A percentile compares a stretch with the other conserved stretches of the same genome.
Evolutionary conservation across 1,284 basidiomycete species (phyloP).

Genomic region (Ceratobasidium sp.): DNA sequence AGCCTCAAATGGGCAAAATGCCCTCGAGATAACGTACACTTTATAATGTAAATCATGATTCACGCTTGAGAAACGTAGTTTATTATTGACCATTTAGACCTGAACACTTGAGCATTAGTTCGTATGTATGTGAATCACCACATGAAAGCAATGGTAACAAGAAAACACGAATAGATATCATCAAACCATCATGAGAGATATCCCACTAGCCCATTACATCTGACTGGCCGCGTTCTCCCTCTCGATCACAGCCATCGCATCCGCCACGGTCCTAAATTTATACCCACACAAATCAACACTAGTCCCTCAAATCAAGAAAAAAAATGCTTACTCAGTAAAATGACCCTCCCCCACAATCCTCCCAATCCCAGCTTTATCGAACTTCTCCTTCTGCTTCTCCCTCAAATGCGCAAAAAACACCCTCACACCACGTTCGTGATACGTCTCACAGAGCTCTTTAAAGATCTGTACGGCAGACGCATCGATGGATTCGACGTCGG

Average conservation of each 20-base stretch:
- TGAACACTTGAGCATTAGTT: not conserved
- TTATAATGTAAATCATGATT: not conserved
- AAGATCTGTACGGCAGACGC: slow-evolving; percentile 90
- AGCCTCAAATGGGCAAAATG: too few relatives aligned
- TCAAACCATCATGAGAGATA: not conserved
- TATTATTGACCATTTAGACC: not conserved
- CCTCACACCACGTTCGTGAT: slow-evolving; percentile 77
- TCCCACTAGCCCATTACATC: not conserved
- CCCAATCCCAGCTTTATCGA: slow-evolving; percentile 73
- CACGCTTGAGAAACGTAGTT: not conserved
- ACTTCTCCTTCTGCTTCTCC: slow-evolving; percentile 64
- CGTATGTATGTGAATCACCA: not conserved
- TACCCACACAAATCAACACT: not conserved
- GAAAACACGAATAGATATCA: not conserved
- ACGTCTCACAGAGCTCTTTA: slow-evolving; percentile 80
- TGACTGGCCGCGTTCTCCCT: slow-evolving; percentile 20
- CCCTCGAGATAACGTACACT: not conserved
- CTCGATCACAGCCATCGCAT: slow-evolving; percentile 44
- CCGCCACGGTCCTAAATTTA: slow-evolving; percentile 44
- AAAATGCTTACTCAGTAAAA: slow-evolving; percentile 72
- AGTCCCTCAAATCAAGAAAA: not conserved
- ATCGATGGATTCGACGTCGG: slow-evolving; percentile 85
- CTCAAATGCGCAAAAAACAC: slow-evolving; percentile 85
- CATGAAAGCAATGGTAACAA: not conserved
- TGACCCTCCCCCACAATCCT: slow-evolving; percentile 72